Conservation (phyloP, 495 filamentous ascomycete species). For the Talaromyces adpressus region DNA sequence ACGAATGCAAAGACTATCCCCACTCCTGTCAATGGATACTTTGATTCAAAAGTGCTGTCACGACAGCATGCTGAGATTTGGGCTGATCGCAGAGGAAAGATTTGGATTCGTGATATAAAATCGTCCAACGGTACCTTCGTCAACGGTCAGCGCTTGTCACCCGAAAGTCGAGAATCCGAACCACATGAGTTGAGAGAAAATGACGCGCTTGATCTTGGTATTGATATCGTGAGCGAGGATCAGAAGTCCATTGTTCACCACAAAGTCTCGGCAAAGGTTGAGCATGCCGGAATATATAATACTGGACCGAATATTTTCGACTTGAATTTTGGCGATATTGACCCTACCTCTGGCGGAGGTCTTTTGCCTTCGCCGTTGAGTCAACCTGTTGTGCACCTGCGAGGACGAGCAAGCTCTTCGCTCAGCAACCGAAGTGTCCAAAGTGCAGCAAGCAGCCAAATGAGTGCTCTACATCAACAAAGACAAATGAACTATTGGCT, state of each 20-base stretch:
- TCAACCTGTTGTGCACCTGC: constrained; percentile 50
- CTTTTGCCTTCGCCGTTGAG: constrained; percentile 57
- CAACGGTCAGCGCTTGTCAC: constrained; percentile 82
- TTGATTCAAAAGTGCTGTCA: constrained; percentile 95
- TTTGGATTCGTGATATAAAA: constrained; percentile 96
- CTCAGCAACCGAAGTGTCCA: constrained; percentile 51
- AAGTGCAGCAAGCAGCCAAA: constrained; percentile 47
- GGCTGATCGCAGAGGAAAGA: constrained; percentile 81
- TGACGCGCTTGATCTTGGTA: constrained; percentile 87
- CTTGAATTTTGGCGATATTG: constrained; percentile 82
- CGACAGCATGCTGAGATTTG: constrained; percentile 94
- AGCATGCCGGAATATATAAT: constrained; percentile 77
- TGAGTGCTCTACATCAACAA: constrained; percentile 55
- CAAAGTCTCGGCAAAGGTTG: constrained; percentile 93
- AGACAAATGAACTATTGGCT: constrained; percentile 74
- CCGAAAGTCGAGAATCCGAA: constrained; percentile 90
- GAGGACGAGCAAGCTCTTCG: constrained; percentile 68
- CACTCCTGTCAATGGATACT: constrained; percentile 83
- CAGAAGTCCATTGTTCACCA: constrained; percentile 97
- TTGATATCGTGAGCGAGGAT: constrained; percentile 97
- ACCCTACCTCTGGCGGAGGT: constrained; percentile 59
- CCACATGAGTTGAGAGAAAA: constrained; percentile 82
- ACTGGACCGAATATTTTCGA: constrained; percentile 66
- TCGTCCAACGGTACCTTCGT: constrained; percentile 99
- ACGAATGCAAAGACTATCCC: constrained; percentile 95